Evolutionary conservation across 2,329 filamentous ascomycete species (phyloP).

Genomic region (Trichoderma polysporum): DNA sequence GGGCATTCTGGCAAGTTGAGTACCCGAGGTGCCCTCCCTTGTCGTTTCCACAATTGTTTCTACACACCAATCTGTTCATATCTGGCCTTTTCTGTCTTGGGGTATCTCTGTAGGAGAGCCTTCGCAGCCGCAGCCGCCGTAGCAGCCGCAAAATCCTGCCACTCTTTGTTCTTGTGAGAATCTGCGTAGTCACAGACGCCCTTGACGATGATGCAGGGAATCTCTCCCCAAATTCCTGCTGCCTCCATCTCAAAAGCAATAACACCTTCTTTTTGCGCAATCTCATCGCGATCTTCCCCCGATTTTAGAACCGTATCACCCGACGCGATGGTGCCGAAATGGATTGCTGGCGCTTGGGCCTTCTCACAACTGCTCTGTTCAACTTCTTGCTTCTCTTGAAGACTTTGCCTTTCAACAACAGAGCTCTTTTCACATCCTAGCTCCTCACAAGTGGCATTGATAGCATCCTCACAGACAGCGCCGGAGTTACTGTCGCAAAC

Average conservation of each 20-base stretch:
- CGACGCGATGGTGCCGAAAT: conserved; percentile 41
- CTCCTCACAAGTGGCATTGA: conserved; percentile 17
- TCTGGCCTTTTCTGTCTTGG: conserved; percentile 5
- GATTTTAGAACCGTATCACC: conserved; percentile 42
- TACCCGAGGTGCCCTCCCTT: too few relatives aligned
- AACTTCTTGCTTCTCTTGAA: conserved; percentile 18
- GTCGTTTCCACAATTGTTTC: too few relatives aligned
- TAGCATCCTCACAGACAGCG: conserved; percentile 21
- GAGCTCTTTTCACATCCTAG: conserved; percentile 21
- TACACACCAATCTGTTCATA: not conserved
- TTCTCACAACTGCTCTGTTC: not conserved
- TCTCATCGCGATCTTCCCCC: conserved; percentile 35
- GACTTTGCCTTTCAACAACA: conserved; percentile 35
- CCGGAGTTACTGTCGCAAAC: not conserved
- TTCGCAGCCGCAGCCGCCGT: conserved; percentile 32
- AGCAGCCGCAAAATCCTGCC: conserved; percentile 39
- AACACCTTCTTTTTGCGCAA: conserved; percentile 29
- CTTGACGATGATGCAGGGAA: conserved; percentile 39
- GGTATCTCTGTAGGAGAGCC: conserved; percentile 18
- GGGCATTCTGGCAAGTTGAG: too few relatives aligned
- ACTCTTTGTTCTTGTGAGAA: conserved; percentile 39
- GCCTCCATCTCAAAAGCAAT: conserved; percentile 40
- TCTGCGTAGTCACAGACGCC: conserved; percentile 43
- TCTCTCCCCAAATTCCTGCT: conserved; percentile 32
- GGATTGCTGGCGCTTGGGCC: conserved; percentile 27